phyloP scores from a whole-genome alignment of 164 flowering plant species.

The Dillenia turbinata region DNA sequence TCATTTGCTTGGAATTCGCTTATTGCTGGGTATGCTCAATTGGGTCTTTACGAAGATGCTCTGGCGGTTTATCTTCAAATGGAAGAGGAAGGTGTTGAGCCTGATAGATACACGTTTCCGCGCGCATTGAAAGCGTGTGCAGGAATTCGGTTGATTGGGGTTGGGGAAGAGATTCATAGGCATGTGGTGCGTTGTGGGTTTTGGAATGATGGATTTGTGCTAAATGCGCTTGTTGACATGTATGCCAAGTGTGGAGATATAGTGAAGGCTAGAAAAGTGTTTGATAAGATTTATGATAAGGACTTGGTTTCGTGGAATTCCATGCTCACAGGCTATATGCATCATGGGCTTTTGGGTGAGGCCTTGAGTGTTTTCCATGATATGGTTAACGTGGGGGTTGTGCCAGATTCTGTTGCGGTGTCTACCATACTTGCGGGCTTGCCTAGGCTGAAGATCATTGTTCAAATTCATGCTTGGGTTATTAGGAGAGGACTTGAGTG shows the following conservation, averaged over 20 bases:
- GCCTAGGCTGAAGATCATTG: slow-evolving; percentile 25
- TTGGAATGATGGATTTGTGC: slow-evolving; percentile 46
- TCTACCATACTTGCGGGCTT: slow-evolving; percentile 46
- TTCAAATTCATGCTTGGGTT: slow-evolving; percentile 71
- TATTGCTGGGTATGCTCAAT: slow-evolving; percentile 71
- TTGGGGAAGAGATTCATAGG: slow-evolving; percentile 74
- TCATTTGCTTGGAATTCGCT: slow-evolving; percentile 82
- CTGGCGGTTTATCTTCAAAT: slow-evolving; percentile 75
- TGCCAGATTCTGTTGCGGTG: slow-evolving; percentile 59
- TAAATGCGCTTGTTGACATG: slow-evolving; percentile 81
- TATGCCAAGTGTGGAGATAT: slow-evolving; percentile 93
- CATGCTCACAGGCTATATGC: slow-evolving; percentile 59
- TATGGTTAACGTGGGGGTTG: slow-evolving; percentile 46
- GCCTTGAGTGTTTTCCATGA: slow-evolving; percentile 41
- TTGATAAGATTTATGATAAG: slow-evolving; percentile 37
- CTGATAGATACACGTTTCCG: slow-evolving; percentile 81
- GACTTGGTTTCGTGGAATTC: slow-evolving; percentile 83
- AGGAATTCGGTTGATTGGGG: slow-evolving; percentile 52
- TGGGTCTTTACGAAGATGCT: slow-evolving; percentile 68
- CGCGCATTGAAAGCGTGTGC: slow-evolving; percentile 81
- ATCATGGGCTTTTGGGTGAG: slow-evolving; percentile 47
- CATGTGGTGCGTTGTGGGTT: slow-evolving; percentile 61
- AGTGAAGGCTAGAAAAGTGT: slow-evolving; percentile 64
- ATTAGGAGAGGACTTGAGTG: slow-evolving; percentile 44
- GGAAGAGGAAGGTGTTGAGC: slow-evolving; percentile 77